Evolutionary conservation across 192 early-diverging fungal genomes (phyloP), one percentile per base, ranked within the genome.

Genomic region (Spizellomyces punctatus): DNA sequence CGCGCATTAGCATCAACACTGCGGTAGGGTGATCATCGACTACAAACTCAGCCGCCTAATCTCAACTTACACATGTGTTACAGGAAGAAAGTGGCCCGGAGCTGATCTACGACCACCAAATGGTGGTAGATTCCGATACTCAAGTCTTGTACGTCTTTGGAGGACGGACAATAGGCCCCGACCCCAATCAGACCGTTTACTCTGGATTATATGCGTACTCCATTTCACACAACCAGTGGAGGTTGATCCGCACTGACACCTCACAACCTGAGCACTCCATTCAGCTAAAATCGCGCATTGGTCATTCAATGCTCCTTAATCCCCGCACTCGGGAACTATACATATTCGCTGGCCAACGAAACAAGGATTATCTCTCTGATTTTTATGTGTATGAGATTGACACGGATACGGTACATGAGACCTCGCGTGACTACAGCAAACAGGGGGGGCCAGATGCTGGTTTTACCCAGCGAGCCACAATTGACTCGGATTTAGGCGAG

Each of bases 91-190:
- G 87, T 49, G 96, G 96, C 0, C 96, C 96, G 19, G 86, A 88
- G 55, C 82, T 98, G 10, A 88, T 96, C 43, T 98, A 92, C 64
- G 95, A 98, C 73, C 88, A 96, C 72, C 95, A 99, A 84, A 94
- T 99, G 93, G 89, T 90, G 60, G 79, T 96, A 48, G 96, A 99
- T 64, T 71, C 84, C 8, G 80, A 79, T 14, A 82, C 85, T 49
- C 78, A 79, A 63, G 85, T 86, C 9, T 72, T 98, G 0, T 99
- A 96, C 79, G 83, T 96, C 6, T 99, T 97, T 84, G 96, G 96
- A 55, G 96, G 96, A 64, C 81, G 91, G 46, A 86, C 86, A 1
- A 74, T 87, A 54, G 55, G 71, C 19, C 82, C 82, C 14, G 93
- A 94, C 69, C 67, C 83, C 17, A 83, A 82, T 66, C 83, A 89